A percentile compares a stretch with the other conserved stretches of the same genome.
These are phyloP conservation scores for Russula olivacea DNA, from an alignment of 768 basidiomycete species.

Conservation along the genomic window DNA sequence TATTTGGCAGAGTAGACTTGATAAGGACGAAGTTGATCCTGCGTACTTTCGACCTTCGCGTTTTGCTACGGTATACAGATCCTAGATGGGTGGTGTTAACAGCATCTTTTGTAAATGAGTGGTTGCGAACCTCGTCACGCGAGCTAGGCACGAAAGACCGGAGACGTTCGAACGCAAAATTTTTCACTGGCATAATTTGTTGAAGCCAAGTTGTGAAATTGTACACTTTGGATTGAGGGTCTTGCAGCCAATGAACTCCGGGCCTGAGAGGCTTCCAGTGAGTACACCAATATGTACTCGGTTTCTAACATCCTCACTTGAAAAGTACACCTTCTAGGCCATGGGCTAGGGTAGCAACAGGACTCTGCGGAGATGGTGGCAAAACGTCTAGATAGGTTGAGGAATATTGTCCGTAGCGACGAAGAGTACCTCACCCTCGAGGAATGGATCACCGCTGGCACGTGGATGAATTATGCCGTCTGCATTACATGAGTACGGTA, in stretches of 20 bases:
- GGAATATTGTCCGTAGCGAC: neutral
- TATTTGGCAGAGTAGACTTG: slow-evolving; percentile 77
- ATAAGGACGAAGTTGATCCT: slow-evolving; percentile 87
- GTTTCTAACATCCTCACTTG: slow-evolving; percentile 45
- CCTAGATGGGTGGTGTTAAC: slow-evolving; percentile 37
- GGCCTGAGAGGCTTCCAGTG: slow-evolving; percentile 44
- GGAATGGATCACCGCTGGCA: slow-evolving; percentile 3
- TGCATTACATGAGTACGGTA: slow-evolving; percentile 1
- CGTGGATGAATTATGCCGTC: slow-evolving; percentile 26
- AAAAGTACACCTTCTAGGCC: slow-evolving; percentile 67
- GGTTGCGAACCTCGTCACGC: slow-evolving; percentile 52
- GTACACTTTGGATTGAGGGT: slow-evolving; percentile 79
- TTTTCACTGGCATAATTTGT: slow-evolving; percentile 64
- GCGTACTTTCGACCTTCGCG: slow-evolving; percentile 55
- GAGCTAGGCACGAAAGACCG: slow-evolving; percentile 74
- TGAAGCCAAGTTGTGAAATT: slow-evolving; percentile 75
- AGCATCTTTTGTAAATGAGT: neutral
- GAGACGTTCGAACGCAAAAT: slow-evolving; percentile 82
- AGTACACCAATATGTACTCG: slow-evolving; percentile 2
- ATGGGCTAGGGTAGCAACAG: slow-evolving; percentile 59
- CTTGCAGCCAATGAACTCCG: slow-evolving; percentile 83
- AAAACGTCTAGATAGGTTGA: slow-evolving; percentile 37
- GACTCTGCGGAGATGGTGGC: slow-evolving; percentile 41
- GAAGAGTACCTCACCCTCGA: slow-evolving; percentile 17
- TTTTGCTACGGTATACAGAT: slow-evolving; percentile 56